Percentiles rank a stretch among this genome's conserved stretches.
Conservation (phyloP, 805 yeast genomes). For the Saccharomycopsis fibuligera region DNA sequence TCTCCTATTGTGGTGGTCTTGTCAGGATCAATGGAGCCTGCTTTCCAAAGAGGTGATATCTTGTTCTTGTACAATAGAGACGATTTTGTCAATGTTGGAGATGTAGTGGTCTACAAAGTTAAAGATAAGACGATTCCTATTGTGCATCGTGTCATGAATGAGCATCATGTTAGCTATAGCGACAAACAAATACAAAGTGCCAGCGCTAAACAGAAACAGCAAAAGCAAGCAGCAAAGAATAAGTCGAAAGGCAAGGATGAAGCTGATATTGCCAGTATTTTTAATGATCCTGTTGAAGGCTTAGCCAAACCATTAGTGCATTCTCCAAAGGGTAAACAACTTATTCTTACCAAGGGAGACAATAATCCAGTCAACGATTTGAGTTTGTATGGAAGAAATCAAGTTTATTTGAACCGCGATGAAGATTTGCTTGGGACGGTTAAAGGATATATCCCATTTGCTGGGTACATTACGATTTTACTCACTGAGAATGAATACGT, state of each 20-base stretch:
- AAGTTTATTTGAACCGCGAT: constrained; percentile 68
- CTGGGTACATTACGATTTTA: constrained; percentile 88
- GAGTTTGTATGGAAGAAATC: constrained; percentile 71
- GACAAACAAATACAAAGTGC: constrained; percentile 24
- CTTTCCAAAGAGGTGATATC: constrained; percentile 96
- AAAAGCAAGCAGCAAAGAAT: constrained; percentile 10
- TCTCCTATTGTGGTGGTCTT: constrained; percentile 95
- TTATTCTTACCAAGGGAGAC: constrained; percentile 90
- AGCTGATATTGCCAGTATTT: constrained; percentile 1
- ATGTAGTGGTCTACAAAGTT: constrained; percentile 87
- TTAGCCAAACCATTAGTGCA: constrained; percentile 9
- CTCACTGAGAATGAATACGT: constrained; percentile 84
- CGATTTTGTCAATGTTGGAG: constrained; percentile 66
- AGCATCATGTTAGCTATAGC: constrained; percentile 48
- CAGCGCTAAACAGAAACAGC: constrained; percentile 21
- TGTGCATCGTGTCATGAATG: constrained; percentile 89
- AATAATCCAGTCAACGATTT: constrained; percentile 91
- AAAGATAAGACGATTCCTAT: constrained; percentile 82
- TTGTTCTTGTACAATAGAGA: constrained; percentile 87
- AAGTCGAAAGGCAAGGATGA: constrained; percentile 16
- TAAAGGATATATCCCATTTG: constrained; percentile 81
- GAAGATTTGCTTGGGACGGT: constrained; percentile 85
- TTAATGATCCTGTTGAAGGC: background rate
- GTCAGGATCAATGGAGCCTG: constrained; percentile 99
- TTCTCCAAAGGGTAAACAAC: constrained; percentile 40